Base-by-base conservation (phyloP, 1,139 yeast genomes). In the Candida sojae region DNA sequence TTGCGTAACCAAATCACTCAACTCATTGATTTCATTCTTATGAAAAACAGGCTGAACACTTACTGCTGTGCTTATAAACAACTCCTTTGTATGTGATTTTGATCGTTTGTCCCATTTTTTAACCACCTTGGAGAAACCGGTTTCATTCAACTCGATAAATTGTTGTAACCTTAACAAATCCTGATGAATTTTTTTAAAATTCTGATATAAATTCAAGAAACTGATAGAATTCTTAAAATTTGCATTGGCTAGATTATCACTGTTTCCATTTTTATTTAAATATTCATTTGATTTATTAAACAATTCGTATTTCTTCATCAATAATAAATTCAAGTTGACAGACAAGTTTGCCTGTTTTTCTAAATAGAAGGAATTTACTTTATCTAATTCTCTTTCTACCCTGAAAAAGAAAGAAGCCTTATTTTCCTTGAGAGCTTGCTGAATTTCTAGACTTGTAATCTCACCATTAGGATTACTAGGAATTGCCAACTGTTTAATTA, bases 81-180 rank as follows among this genome's bases (percentile, higher is more conserved):
- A 75, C 64, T 93, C 99, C 63, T 91, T 91, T 8, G 97, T 92
- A 57, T 90, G 96, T 1, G 96, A 88, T 59, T 92, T 91, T 17
- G 97, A 90, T 52, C 98, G 77, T 67, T 93, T 93, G 67, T 93
- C 99, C 99, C 99, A 93, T 70, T 93, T 93, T 64, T 93, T 93
- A 58, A 93, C 80, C 32, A 90, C 98, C 67, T 93, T 93, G 30
- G 95, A 85, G 67, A 93, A 93, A 13, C 98, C 99, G 0, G 96
- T 90, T 60, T 93, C 97, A 63, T 93, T 93, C 52, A 93, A 75
- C 64, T 92, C 97, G 39, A 93, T 91, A 67, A 89, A 93, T 66
- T 92, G 97, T 62, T 93, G 96, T 29, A 93, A 73, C 49, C 96
- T 78, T 54, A 88, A 86, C 54, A 93, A 73, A 65, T 93, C 98